These are phyloP conservation scores for Hyaloperonospora arabidopsidis DNA, from an alignment of 352 stramenopile genomes.

Conservation along the genomic window DNA sequence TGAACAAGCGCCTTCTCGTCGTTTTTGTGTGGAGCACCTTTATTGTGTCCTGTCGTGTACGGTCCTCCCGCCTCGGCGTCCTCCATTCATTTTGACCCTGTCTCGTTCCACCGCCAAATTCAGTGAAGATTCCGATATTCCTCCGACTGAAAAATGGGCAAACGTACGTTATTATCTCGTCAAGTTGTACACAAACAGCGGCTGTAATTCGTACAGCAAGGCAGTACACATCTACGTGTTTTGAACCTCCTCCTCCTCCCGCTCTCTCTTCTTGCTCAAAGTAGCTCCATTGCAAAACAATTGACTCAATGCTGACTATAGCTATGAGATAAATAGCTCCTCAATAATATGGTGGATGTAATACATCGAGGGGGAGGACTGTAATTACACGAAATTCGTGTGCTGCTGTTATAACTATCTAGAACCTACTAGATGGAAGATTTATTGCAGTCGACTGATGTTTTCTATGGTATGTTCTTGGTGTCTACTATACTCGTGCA, in stretches of 20 bases:
- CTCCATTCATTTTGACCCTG: constrained; percentile 36
- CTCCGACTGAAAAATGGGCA: constrained; percentile 81
- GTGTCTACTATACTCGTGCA: constrained; percentile 17
- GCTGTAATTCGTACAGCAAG: too few species aligned
- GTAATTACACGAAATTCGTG: too few species aligned
- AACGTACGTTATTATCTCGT: constrained; percentile 52
- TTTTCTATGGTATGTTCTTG: constrained; percentile 6
- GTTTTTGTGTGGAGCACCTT: not conserved
- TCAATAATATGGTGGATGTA: too few species aligned
- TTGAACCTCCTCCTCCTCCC: too few species aligned
- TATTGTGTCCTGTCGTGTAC: constrained; percentile 31
- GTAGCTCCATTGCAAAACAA: too few species aligned
- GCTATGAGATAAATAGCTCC: too few species aligned
- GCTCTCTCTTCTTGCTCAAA: too few species aligned
- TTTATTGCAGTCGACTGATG: not conserved
- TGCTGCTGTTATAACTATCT: too few species aligned
- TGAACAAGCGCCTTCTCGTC: not conserved
- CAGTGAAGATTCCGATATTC: constrained; percentile 57
- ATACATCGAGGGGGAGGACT: too few species aligned
- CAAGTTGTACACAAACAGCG: not conserved
- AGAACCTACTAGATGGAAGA: not conserved
- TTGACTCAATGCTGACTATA: too few species aligned
- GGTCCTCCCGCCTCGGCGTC: constrained; percentile 21
- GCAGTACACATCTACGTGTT: too few species aligned
- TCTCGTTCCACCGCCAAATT: constrained; percentile 5